Evolutionary conservation across 352 stramenopile species (phyloP).

Genomic region (Pythium biforme): DNA sequence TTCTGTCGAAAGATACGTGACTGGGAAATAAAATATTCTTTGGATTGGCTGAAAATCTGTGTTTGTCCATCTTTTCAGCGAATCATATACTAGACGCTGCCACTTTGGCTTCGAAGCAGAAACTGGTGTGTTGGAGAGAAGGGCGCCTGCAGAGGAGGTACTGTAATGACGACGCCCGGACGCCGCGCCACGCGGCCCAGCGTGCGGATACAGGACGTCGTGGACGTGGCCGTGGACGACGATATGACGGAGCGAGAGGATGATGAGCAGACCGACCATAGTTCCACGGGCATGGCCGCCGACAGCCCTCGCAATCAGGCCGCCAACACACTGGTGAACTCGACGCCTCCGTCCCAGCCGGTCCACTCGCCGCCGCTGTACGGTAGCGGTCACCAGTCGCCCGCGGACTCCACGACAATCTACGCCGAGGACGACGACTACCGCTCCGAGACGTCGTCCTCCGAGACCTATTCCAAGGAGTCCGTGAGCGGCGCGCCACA

Average conservation of each 20-base stretch:
- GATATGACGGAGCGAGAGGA: conserved; percentile 32
- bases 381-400: conserved; percentile 33
- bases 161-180: not conserved
- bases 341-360: too few species aligned
- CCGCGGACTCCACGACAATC: conserved; percentile 45
- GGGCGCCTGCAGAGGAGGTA: too few species aligned
- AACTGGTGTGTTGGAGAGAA: too few species aligned
- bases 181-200: not conserved
- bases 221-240: conserved; percentile 19
- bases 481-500: conserved; percentile 4
- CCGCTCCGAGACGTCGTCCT: conserved; percentile 66
- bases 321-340: not conserved
- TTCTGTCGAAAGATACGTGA: conserved; percentile 32
- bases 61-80: not conserved
- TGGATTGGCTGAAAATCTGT: conserved; percentile 24
- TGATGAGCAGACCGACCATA: conserved; percentile 30
- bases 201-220: conserved; percentile 14
- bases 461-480: conserved; percentile 46
- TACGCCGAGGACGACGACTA: conserved; percentile 80
- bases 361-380: conserved; percentile 22
- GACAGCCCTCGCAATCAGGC: conserved; percentile 21
- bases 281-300: conserved; percentile 16
- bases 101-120: too few species aligned
- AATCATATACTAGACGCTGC: too few species aligned
- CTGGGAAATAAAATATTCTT: not conserved